Evolutionary conservation across 2,329 filamentous ascomycete species (phyloP).

Genomic region (Chaetomium olivaceum): DNA sequence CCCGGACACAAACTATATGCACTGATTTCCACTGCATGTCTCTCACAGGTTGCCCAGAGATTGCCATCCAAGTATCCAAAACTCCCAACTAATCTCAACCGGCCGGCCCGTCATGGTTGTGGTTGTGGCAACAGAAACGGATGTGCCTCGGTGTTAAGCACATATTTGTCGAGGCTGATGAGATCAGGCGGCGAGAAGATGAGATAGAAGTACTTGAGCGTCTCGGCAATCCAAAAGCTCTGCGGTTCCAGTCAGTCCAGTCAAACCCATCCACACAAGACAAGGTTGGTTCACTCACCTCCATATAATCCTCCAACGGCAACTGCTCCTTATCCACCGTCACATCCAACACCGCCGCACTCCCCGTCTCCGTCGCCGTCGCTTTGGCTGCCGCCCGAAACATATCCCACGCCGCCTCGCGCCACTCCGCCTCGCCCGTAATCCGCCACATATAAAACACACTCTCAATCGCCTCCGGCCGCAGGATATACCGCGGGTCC

Average conservation of each 20-base stretch:
- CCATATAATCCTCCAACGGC: slow-evolving; percentile 44
- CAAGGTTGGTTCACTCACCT: slow-evolving; percentile 28
- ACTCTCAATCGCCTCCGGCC: slow-evolving; percentile 39
- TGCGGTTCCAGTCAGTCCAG: slow-evolving; percentile 20
- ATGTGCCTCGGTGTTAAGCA: slow-evolving; percentile 60
- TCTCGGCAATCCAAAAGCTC: slow-evolving; percentile 72
- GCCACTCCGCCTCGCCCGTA: slow-evolving; percentile 48
- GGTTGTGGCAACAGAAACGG: slow-evolving; percentile 38
- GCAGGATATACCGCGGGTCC: slow-evolving; percentile 52
- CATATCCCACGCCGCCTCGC: slow-evolving; percentile 57
- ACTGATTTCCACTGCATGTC: background rate
- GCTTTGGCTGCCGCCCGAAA: slow-evolving; percentile 47
- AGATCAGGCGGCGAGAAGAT: slow-evolving; percentile 64
- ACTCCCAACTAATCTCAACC: background rate
- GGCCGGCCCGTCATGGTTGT: background rate
- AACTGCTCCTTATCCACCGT: slow-evolving; percentile 42
- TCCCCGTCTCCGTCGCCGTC: slow-evolving; percentile 47
- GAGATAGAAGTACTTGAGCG: slow-evolving; percentile 73
- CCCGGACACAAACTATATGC: background rate
- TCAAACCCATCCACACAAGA: background rate
- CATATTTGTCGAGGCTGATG: slow-evolving; percentile 68
- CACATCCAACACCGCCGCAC: slow-evolving; percentile 51
- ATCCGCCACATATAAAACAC: slow-evolving; percentile 56
- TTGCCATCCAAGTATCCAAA: too few species aligned
- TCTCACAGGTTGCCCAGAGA: background rate